Evolutionary conservation across 768 basidiomycete species (phyloP), one percentile per base, ranked within the genome.

Genomic region (Collybia sp.): DNA sequence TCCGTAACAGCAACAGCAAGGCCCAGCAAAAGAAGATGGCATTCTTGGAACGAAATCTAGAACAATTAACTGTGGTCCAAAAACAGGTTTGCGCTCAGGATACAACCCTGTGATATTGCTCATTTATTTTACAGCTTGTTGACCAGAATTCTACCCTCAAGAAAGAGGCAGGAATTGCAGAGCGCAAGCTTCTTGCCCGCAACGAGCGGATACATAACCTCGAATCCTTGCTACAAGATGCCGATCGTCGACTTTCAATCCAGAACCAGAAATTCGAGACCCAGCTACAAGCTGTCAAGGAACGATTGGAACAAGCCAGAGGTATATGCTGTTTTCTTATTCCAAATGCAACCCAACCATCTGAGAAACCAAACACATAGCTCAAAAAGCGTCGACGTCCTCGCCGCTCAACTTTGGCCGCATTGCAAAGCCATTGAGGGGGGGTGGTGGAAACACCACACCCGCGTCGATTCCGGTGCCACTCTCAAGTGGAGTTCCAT

Each of bases 1-100:
- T 96, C 58, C 87, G 92, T 52, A 96, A 96, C 64, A 94, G 93
- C 71, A 98, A 98, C 67, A 93, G 88, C 66, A 94, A 95, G 65
- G 92, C 95, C 6, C 96, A 99, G 56, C 92, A 95, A 70, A 94
- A 95, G 80, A 97, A 98, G 79, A 94, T 98, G 88, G 90, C 93
- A 11, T 96, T 97, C 79, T 68, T 99, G 45, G 93, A 97, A 62
- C 87, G 95, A 43, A 99, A 98, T 60, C 71, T 99, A 43, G 94
- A 97, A 59, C 92, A 95, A 60, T 70, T 98, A 53, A 95, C 93
- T 19, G 68, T 91, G 43, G 93, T 98, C 16, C 96, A 98, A 78
- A 96, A 97, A 67, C 93, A 97, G 83, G 94, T 87, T 51, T 43
- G 42, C 43, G 38, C 32, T 12, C 20, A 50, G 41, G 17, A 39